These are phyloP conservation scores for Cyclostephanos invisitatus DNA, from an alignment of 108 stramenopile species.

Conservation along the genomic window DNA sequence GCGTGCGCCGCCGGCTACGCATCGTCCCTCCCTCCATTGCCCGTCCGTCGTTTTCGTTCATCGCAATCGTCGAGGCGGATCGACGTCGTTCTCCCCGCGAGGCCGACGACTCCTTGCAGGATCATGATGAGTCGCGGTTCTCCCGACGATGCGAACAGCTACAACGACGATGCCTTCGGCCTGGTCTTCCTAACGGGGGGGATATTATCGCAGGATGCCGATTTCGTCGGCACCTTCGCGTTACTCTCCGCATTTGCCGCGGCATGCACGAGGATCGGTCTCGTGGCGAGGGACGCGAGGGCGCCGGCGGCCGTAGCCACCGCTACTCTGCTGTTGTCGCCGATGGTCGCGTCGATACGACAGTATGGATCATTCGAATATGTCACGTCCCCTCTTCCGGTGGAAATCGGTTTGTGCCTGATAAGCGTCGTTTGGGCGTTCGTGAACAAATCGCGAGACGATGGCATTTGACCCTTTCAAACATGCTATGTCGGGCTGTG, in stretches of 20 bases:
- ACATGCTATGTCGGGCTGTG: not conserved
- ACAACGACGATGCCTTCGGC: conserved; percentile 73
- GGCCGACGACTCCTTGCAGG: not conserved
- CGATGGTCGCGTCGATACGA: conserved; percentile 24
- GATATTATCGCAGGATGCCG: conserved; percentile 38
- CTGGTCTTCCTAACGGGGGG: conserved; percentile 49
- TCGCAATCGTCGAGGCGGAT: conserved; percentile 26
- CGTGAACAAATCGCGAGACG: conserved; percentile 15
- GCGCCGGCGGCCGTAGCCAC: conserved; percentile 22
- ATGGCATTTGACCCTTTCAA: not conserved
- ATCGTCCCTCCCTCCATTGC: not conserved
- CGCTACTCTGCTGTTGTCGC: conserved; percentile 17
- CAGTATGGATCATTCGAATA: conserved; percentile 13
- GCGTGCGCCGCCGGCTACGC: not conserved
- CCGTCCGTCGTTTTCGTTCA: conserved; percentile 4
- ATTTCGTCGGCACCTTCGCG: conserved; percentile 52
- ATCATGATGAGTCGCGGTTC: not conserved
- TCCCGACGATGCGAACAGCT: conserved; percentile 16
- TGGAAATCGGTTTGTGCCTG: conserved; percentile 22
- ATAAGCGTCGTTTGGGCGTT: conserved; percentile 25
- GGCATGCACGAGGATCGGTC: conserved; percentile 7
- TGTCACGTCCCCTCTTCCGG: conserved; percentile 2
- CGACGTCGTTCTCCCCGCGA: not conserved
- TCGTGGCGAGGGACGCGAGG: conserved; percentile 14
- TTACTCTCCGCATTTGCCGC: conserved; percentile 50